Evolutionary conservation across 345 rosid genomes (phyloP).

Genomic region (Crucihimalaya himalaica): DNA sequence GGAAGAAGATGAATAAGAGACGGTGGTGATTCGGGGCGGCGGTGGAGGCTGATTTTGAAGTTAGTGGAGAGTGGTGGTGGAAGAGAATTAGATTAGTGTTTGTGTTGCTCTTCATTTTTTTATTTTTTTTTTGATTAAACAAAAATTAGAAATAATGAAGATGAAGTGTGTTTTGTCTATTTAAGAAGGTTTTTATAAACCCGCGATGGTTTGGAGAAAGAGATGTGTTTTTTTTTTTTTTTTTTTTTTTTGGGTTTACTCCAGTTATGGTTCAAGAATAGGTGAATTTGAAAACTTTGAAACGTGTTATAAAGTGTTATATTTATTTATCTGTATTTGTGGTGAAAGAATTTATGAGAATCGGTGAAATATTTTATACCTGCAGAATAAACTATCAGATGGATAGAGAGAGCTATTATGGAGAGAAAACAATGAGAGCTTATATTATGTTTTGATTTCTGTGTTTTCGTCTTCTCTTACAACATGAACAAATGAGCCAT

Average conservation of each 20-base stretch:
- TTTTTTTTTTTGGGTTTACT: neutral
- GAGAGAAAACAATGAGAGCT: too few relatives aligned
- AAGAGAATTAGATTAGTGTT: conserved; percentile 75
- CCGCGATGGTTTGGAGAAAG: neutral
- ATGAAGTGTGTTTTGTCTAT: conserved; percentile 12
- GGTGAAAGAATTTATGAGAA: too few relatives aligned
- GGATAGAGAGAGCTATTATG: too few relatives aligned
- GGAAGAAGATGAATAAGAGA: conserved; percentile 57
- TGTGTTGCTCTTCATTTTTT: conserved; percentile 57
- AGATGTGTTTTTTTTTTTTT: neutral
- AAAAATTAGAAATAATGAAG: neutral
- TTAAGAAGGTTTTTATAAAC: conserved; percentile 19
- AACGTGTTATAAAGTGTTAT: too few relatives aligned
- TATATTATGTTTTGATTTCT: too few relatives aligned
- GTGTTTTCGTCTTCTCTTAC: too few relatives aligned
- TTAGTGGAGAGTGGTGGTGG: conserved; percentile 72
- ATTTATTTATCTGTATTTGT: too few relatives aligned
- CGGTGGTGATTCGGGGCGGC: conserved; percentile 49
- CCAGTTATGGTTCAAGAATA: conserved; percentile 17
- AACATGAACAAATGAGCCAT: too few relatives aligned
- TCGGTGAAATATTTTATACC: too few relatives aligned
- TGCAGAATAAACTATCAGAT: too few relatives aligned
- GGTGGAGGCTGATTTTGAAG: conserved; percentile 50
- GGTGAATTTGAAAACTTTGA: conserved; percentile 5
- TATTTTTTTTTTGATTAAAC: neutral